Base-by-base conservation (phyloP, 2,329 filamentous ascomycete species). In the Sporothrix curviconia region DNA sequence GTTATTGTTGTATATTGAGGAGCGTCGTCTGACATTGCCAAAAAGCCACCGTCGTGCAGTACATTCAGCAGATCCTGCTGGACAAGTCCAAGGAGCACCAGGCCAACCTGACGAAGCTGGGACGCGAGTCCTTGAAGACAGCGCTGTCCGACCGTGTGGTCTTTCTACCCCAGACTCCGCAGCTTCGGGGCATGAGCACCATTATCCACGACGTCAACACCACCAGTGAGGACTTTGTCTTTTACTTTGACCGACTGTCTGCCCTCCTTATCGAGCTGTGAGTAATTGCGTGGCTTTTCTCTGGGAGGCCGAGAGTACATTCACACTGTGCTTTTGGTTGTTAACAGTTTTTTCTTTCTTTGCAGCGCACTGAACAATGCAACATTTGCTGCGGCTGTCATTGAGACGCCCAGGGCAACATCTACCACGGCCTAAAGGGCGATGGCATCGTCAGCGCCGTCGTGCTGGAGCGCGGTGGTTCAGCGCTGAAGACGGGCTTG, bases 201-300 rank as follows among this genome's bases (percentile, higher is more conserved):
- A 88, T 96, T 57, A 82, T 99, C 40, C 87, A 95, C 67, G 82
- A 94, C 65, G 86, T 89, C 17, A 80, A 85, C 49, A 92, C 90
- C 0, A 77, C 81, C 7, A 81, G 89, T 42, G 92, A 96, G 68
- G 92, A 97, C 65, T 97, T 96, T 69, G 90, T 96, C 61, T 97
- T 97, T 72, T 97, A 97, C 72, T 96, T 97, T 70, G 91, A 99
- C 71, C 83, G 94, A 37, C 77, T 97, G 37, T 84, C 89, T 2
- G 84, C 88, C n/a, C 77, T 96, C 54, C 78, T 97, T 25, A 82
- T 97, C 47, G 92, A 97, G 71, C 76, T 84, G 82, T 86, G n/a
- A n/a, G n/a, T n/a, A n/a, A n/a, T n/a, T n/a, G n/a, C n/a, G n/a
- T 71, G 60, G 59, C 53, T 7, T 2, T 6, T 17, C 2, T 8